Conservation (phyloP, 345 rosid genomes). For the Noccaea bulbosa region DNA sequence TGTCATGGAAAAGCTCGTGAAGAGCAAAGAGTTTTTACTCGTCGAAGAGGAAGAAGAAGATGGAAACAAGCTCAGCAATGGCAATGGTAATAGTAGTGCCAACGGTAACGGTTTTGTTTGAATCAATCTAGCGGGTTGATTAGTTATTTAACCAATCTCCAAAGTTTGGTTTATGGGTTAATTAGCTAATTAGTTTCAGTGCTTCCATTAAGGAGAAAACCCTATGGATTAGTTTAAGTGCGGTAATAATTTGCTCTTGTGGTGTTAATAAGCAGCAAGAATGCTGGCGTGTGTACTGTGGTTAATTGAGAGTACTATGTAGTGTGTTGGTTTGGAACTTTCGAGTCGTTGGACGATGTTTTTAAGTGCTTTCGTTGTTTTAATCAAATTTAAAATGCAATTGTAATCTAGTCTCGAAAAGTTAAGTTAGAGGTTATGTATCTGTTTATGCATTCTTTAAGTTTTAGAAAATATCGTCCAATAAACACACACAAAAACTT, state of each 20-base stretch:
- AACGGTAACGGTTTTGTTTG: conserved; percentile 24
- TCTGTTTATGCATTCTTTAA: too few relatives aligned
- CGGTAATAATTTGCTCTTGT: conserved; percentile 21
- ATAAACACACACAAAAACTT: too few relatives aligned
- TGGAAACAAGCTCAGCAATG: conserved; percentile 20
- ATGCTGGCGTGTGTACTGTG: conserved; percentile 1
- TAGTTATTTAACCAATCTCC: conserved; percentile 15
- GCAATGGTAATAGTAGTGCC: not conserved
- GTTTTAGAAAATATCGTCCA: too few relatives aligned
- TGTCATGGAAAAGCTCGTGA: conserved; percentile 77
- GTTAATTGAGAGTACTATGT: not conserved
- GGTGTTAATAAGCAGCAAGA: conserved; percentile 24
- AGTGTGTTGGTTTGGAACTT: conserved; percentile 3
- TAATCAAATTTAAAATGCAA: not conserved
- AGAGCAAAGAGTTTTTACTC: conserved; percentile 61
- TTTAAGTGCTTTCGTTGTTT: not conserved
- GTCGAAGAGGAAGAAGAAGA: conserved; percentile 33
- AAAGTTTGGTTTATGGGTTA: conserved; percentile 6
- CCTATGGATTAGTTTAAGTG: not conserved
- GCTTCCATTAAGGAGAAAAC: not conserved
- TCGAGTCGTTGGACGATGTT: conserved; percentile 1
- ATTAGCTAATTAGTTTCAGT: conserved; percentile 9
- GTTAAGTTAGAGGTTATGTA: not conserved
- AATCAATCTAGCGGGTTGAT: not conserved
- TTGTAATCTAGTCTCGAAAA: not conserved